Conservation (phyloP, 768 basidiomycete genomes). For the Suillus subluteus region DNA sequence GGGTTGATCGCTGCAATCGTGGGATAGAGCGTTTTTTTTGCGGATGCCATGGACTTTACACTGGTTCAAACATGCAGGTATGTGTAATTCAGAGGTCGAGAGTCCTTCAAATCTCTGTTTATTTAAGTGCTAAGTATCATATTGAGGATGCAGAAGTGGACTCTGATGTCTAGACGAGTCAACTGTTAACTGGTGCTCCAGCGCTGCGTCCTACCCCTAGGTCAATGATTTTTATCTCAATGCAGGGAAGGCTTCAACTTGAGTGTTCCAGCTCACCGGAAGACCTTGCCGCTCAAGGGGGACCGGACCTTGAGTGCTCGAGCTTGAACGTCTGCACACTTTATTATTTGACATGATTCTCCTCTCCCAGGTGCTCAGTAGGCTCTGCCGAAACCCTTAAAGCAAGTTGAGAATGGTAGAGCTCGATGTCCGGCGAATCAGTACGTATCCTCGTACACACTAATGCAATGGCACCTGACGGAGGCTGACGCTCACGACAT, state of each 20-base stretch:
- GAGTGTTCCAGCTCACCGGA: not conserved
- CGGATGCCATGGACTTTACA: not conserved
- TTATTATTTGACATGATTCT: not conserved
- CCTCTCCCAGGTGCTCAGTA: not conserved
- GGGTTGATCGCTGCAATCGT: too few relatives aligned
- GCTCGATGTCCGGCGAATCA: not conserved
- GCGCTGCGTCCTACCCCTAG: not conserved
- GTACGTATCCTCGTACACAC: not conserved
- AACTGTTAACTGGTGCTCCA: too few relatives aligned
- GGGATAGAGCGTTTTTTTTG: too few relatives aligned
- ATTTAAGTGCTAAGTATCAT: not conserved
- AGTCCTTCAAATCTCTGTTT: not conserved
- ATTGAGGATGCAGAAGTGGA: not conserved
- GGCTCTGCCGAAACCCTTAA: not conserved
- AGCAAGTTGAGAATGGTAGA: not conserved
- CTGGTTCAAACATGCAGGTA: not conserved
- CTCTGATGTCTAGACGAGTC: not conserved
- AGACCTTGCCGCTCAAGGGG: not conserved
- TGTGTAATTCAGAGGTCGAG: not conserved
- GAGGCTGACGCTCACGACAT: not conserved
- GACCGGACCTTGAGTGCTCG: not conserved
- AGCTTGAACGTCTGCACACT: not conserved
- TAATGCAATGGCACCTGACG: not conserved
- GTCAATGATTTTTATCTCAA: too few relatives aligned
- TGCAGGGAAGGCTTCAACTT: not conserved